Base-by-base conservation (phyloP, 2,329 filamentous ascomycete species). In the Talaromyces sp. region DNA sequence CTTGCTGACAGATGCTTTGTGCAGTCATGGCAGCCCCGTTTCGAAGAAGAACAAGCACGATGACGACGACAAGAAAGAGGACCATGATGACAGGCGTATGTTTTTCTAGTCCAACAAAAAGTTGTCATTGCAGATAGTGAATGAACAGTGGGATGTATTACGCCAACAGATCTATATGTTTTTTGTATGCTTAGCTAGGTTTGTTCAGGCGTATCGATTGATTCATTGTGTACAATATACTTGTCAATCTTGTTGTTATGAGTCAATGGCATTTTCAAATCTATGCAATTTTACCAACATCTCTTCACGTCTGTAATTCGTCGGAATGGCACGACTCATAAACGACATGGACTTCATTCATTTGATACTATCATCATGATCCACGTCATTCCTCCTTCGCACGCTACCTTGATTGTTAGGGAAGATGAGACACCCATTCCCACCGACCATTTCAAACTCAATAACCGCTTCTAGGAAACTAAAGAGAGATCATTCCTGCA, bases 11-110 rank as follows among this genome's bases (percentile, higher is more conserved):
- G 66, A 49, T 60, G n/a, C 56, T 16, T 16, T 37, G 57, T 52
- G 67, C 65, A 81, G 79, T 16, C 88, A 91, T 70, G 88, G 85
- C 58, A 92, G 90, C 78, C 86, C 87, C 60, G 83, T 83, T 50
- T 76, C 78, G 39, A 77, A 81, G 66, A 78, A 81, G 68, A 72
- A 78, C 57, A 73, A 78, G 66, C 70, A 75, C 27, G 67, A 77
- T 31, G 70, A 72, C 22, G 66, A 73, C 56, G 71, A 75, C 57
- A 71, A 78, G 60, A 66, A 70, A 19, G 60, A 68, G 39, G 62
- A 65, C 60, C 59, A 67, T 27, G 68, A 73, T 62, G 69, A 62
- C 27, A 74, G 75, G 69, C 71, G 70, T 41, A 73, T 74, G 73
- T 68, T 75, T 66, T 72, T 73, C 52, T 65, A 61, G 64, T 66